Evolutionary conservation across 805 yeast genomes (phyloP).

Genomic region (Hanseniaspora valbyensis): DNA sequence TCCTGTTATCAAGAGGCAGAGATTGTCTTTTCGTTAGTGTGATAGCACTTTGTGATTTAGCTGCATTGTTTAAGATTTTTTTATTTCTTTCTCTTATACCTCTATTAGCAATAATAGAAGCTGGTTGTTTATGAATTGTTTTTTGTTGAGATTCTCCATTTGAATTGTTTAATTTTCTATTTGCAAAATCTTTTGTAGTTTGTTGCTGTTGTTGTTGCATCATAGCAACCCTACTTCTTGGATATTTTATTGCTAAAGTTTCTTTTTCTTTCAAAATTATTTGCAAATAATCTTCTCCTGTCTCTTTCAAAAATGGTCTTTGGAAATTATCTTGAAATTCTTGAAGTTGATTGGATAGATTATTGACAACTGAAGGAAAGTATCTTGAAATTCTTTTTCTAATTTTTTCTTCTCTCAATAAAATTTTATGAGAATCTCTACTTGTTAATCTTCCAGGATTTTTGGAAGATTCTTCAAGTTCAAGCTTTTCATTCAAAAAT

Average conservation of each 20-base stretch:
- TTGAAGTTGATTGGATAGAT: conserved; percentile 37
- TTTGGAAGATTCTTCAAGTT: conserved; percentile 56
- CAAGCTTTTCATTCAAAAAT: conserved; percentile 47
- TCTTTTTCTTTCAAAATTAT: conserved; percentile 27
- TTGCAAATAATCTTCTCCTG: conserved; percentile 21
- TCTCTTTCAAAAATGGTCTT: conserved; percentile 25
- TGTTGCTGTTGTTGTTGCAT: conserved; percentile 6
- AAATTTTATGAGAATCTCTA: conserved; percentile 65
- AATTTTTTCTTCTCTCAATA: conserved; percentile 67
- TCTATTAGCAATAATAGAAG: not conserved
- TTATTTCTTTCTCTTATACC: conserved; percentile 6
- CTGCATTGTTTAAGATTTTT: conserved; percentile 4
- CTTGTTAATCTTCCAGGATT: conserved; percentile 71
- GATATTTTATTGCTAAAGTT: conserved; percentile 26
- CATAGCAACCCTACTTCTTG: conserved; percentile 26
- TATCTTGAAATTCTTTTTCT: conserved; percentile 57
- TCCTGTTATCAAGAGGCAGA: not conserved
- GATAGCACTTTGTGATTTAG: not conserved
- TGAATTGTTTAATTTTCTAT: not conserved
- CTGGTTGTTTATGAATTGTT: not conserved
- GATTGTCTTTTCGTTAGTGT: too few species aligned
- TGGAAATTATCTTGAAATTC: conserved; percentile 39
- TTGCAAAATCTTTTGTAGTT: too few species aligned
- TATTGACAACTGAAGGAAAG: conserved; percentile 52
- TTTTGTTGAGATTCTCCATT: not conserved